phyloP scores from a whole-genome alignment of 176 grass and related monocot genomes.

The Carex kokanica region DNA sequence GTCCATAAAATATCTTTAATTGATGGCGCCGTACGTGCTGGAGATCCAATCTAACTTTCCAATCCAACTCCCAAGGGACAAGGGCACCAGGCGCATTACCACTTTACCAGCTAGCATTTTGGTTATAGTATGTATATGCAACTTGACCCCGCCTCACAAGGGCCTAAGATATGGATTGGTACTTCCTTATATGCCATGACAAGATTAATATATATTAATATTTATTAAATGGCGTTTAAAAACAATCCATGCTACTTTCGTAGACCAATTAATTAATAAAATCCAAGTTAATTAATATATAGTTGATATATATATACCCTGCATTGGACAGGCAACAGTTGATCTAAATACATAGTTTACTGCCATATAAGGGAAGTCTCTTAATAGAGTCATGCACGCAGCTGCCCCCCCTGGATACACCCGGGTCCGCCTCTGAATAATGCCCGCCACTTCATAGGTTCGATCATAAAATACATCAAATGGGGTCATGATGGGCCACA shows the following conservation, averaged over 20 bases:
- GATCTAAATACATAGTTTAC: not conserved
- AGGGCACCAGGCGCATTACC: not conserved
- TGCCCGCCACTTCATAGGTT: not conserved
- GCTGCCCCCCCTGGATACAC: too few species aligned
- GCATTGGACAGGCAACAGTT: too few species aligned
- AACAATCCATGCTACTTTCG: too few species aligned
- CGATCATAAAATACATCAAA: not conserved
- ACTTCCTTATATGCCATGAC: too few species aligned
- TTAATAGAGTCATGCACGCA: not conserved
- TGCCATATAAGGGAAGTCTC: not conserved
- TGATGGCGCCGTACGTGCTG: not conserved
- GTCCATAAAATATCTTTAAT: not conserved
- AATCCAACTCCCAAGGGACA: not conserved
- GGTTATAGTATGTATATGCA: not conserved
- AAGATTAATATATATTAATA: too few species aligned
- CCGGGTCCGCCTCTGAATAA: too few species aligned
- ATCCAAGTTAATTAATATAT: too few species aligned
- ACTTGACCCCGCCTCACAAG: not conserved
- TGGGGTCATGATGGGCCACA: not conserved
- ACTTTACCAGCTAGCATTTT: not conserved
- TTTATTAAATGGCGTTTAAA: too few species aligned
- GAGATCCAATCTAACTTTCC: not conserved
- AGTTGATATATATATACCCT: not conserved
- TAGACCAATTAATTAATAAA: too few species aligned
- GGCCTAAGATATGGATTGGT: too few species aligned